A percentile compares a stretch with the other conserved stretches of the same genome.
Evolutionary conservation across 2,329 filamentous ascomycete genomes (phyloP).

Genomic region (Aspergillus amoenus): DNA sequence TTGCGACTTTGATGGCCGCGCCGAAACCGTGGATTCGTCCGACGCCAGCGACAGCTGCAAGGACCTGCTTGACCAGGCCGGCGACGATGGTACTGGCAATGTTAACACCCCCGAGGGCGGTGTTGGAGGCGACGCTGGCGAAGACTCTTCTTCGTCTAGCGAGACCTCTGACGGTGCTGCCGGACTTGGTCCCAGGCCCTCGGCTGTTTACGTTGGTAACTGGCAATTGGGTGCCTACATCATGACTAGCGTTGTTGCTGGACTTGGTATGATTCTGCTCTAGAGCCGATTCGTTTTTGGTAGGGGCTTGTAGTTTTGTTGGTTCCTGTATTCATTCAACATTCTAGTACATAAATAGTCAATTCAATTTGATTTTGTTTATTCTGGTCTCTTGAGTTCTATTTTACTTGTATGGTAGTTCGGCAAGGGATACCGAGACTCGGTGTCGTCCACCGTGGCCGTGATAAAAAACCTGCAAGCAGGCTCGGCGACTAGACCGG

Average conservation of each 20-base stretch:
- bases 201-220: conserved; percentile 39
- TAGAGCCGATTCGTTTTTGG: conserved; percentile 27
- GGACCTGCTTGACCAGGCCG: conserved; percentile 39
- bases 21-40: conserved; percentile 33
- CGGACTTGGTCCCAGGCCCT: conserved; percentile 27
- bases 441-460: not conserved
- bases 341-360: conserved; percentile 2
- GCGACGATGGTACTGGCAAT: conserved; percentile 39
- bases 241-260: conserved; percentile 44
- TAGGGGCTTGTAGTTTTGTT: not conserved
- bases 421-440: not conserved
- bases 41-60: conserved; percentile 36
- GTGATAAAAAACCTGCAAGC: conserved; percentile 1
- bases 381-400: no score
- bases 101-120: conserved; percentile 37
- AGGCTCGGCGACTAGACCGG: conserved; percentile 13
- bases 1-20: conserved; percentile 49
- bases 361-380: not conserved
- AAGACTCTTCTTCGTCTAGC: conserved; percentile 18
- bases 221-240: conserved; percentile 46
- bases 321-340: not conserved
- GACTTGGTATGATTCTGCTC: conserved; percentile 49
- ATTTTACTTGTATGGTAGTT: not conserved
- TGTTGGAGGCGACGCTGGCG: conserved; percentile 17
- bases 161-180: conserved; percentile 35